phyloP scores from a whole-genome alignment of 176 grass and related monocot species.

The Thalia dealbata region DNA sequence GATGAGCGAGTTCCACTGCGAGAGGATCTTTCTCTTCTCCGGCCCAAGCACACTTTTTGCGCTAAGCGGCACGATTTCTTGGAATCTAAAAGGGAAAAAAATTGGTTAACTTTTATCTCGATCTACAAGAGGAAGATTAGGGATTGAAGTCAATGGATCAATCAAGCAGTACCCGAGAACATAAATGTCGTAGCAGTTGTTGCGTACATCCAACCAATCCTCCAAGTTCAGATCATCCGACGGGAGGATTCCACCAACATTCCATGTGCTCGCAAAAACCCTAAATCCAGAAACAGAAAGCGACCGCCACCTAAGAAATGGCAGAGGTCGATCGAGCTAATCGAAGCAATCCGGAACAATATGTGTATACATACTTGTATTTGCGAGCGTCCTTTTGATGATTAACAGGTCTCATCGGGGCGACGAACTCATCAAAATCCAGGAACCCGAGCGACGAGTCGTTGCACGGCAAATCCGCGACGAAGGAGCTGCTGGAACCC shows the following conservation, averaged over 20 bases:
- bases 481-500: slow-evolving; percentile 29
- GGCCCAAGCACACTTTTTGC: slow-evolving; percentile 3
- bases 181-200: slow-evolving; percentile 20
- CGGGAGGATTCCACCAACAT: slow-evolving; percentile 15
- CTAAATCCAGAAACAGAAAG: background rate
- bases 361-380: slow-evolving; percentile 53
- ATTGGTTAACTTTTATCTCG: too few relatives aligned
- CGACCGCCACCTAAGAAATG: background rate
- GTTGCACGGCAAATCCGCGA: slow-evolving; percentile 35
- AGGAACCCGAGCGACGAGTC: slow-evolving; percentile 11
- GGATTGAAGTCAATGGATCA: background rate
- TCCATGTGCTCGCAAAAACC: slow-evolving; percentile 13
- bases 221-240: slow-evolving; percentile 14
- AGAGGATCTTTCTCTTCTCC: slow-evolving; percentile 5
- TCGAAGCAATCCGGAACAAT: too few relatives aligned
- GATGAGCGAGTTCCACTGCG: slow-evolving; percentile 12
- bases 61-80: slow-evolving; percentile 22
- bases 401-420: slow-evolving; percentile 30
- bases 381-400: slow-evolving; percentile 32
- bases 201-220: slow-evolving; percentile 7
- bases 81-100: slow-evolving; percentile 5
- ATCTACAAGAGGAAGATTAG: background rate
- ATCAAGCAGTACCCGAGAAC: slow-evolving; percentile 7
- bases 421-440: slow-evolving; percentile 31
- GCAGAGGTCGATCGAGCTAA: background rate